phyloP scores from a whole-genome alignment of 2,329 filamentous ascomycete species.

The Neofusicoccum ribis region DNA sequence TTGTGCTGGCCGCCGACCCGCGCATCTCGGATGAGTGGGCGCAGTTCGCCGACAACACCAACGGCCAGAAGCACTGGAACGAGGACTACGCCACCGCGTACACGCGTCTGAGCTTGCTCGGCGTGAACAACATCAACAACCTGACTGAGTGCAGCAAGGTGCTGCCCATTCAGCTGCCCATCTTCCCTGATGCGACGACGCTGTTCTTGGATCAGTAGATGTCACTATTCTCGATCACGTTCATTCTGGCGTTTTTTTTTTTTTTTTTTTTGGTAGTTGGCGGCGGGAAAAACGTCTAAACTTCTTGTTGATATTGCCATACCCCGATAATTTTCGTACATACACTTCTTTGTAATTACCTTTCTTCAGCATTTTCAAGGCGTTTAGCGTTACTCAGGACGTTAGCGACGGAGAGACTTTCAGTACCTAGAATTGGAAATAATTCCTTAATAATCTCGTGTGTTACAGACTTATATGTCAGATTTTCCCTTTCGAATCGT shows the following conservation, averaged over 20 bases:
- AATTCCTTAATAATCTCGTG: too few species aligned
- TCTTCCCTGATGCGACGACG: constrained; percentile 26
- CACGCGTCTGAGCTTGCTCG: constrained; percentile 56
- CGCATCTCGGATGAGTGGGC: constrained; percentile 35
- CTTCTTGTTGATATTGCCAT: too few species aligned
- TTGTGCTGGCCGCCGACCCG: constrained; percentile 36
- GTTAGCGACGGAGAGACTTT: too few species aligned
- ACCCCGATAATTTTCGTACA: too few species aligned
- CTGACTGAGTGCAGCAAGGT: constrained; percentile 58
- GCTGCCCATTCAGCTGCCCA: constrained; percentile 37
- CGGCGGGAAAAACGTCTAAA: too few species aligned
- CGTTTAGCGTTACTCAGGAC: too few species aligned
- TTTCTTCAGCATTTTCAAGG: too few species aligned
- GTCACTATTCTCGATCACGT: neutral
- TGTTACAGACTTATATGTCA: neutral
- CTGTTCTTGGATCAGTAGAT: constrained; percentile 19
- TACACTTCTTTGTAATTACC: too few species aligned
- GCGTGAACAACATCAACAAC: constrained; percentile 58
- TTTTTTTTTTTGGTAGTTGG: too few species aligned
- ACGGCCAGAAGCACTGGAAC: constrained; percentile 35
- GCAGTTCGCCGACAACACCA: constrained; percentile 23
- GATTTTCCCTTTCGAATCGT: constrained; percentile 28
- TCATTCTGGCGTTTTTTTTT: neutral
- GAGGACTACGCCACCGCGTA: constrained; percentile 56
- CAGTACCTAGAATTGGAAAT: too few species aligned